These are phyloP conservation scores for Neostapfia colusana DNA, from an alignment of 176 grass and related monocot species.

Conservation along the genomic window DNA sequence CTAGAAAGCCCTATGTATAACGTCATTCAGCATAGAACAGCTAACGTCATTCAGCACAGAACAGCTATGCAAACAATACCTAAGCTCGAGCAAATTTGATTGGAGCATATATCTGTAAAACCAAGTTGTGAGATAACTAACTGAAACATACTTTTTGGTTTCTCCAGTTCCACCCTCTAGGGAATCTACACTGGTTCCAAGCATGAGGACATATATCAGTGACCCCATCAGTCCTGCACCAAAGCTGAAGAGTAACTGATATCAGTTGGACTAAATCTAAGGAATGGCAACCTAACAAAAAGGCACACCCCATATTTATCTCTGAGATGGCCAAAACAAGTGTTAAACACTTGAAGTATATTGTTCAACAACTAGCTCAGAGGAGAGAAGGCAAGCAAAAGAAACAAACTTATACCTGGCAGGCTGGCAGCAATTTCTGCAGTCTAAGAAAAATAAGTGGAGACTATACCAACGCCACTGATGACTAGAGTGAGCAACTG, in stretches of 20 bases:
- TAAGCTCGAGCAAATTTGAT: not conserved
- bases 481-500: constrained; percentile 75
- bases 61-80: constrained; percentile 17
- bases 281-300: not conserved
- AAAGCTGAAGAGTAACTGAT: constrained; percentile 61
- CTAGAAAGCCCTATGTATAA: not conserved
- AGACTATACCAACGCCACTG: constrained; percentile 74
- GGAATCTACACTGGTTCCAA: constrained; percentile 92
- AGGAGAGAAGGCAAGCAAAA: not conserved
- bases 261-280: constrained; percentile 18
- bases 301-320: not conserved
- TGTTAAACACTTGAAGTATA: constrained; percentile 9
- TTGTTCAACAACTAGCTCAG: not conserved
- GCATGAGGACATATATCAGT: constrained; percentile 83
- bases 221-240: constrained; percentile 86
- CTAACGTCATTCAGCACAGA: not conserved
- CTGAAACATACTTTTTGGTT: constrained; percentile 64
- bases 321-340: constrained; percentile 1
- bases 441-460: constrained; percentile 87
- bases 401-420: constrained; percentile 45
- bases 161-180: constrained; percentile 75
- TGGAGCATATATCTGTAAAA: not conserved
- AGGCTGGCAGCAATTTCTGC: constrained; percentile 89
- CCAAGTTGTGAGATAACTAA: not conserved
- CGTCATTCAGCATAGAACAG: not conserved